Evolutionary conservation across 139 green algal species (phyloP).

Genomic region (Coccomyxa sp.): DNA sequence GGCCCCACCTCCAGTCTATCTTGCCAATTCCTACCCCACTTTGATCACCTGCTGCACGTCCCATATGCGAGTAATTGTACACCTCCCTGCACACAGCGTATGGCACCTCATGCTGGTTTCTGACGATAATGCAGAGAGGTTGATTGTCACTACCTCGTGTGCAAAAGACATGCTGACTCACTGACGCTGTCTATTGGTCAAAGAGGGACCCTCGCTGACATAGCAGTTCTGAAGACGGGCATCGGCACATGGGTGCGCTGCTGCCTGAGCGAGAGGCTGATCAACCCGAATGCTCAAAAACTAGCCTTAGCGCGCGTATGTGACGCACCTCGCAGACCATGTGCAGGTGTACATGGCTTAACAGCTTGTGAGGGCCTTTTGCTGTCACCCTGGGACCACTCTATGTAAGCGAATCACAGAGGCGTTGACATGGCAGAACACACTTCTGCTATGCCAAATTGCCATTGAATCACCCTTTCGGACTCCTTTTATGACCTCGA

Average conservation of each 20-base stretch:
- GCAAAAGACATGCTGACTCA: neutral
- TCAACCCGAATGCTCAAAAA: too few relatives aligned
- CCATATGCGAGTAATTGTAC: neutral
- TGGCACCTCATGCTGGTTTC: neutral
- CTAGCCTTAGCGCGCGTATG: too few relatives aligned
- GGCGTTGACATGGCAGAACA: too few relatives aligned
- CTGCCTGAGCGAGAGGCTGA: too few relatives aligned
- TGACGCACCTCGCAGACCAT: too few relatives aligned
- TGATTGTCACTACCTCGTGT: neutral
- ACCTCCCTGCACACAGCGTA: neutral
- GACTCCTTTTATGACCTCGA: too few relatives aligned
- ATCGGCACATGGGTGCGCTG: neutral
- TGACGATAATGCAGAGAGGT: neutral
- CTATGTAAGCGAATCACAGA: too few relatives aligned
- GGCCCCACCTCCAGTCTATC: neutral
- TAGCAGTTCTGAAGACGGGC: neutral
- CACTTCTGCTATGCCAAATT: too few relatives aligned
- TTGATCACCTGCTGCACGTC: neutral
- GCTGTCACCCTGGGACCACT: too few relatives aligned
- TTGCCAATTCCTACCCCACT: neutral
- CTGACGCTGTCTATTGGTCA: neutral
- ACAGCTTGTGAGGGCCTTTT: too few relatives aligned
- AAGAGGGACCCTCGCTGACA: neutral
- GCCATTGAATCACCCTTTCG: too few relatives aligned
- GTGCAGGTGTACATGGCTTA: too few relatives aligned